Conservation (phyloP, 768 basidiomycete species). For the Rhodotorula diobovata region DNA sequence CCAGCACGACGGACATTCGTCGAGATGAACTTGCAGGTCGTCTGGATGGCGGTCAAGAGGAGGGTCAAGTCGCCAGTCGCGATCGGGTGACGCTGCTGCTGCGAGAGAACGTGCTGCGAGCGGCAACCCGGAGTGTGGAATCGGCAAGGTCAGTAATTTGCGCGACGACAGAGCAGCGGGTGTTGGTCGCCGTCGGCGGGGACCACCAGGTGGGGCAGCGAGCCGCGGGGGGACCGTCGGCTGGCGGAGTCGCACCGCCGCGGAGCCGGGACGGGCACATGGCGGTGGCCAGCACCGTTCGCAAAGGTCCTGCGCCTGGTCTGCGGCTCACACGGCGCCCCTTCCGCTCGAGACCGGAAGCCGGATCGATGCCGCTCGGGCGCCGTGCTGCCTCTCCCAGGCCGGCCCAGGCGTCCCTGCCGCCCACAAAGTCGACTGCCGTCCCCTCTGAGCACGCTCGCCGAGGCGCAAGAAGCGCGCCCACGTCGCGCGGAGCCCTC, state of each 20-base stretch:
- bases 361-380: not conserved
- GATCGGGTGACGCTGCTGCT: slow-evolving; percentile 51
- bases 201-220: not conserved
- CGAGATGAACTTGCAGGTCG: slow-evolving; percentile 69
- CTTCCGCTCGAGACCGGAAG: too few relatives aligned
- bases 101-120: slow-evolving; percentile 36
- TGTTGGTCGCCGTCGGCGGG: not conserved
- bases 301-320: too few relatives aligned
- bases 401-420: not conserved
- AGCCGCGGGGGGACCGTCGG: too few relatives aligned
- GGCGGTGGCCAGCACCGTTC: too few relatives aligned
- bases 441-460: too few relatives aligned
- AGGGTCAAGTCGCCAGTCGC: slow-evolving; percentile 93
- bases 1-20: slow-evolving; percentile 96
- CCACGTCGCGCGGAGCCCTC: too few relatives aligned
- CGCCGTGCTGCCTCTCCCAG: not conserved
- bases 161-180: too few relatives aligned
- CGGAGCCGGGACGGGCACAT: too few relatives aligned
- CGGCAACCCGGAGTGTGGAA: not conserved
- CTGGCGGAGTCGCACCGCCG: too few relatives aligned
- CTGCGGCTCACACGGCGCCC: too few relatives aligned
- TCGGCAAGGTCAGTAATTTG: not conserved
- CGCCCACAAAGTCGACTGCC: too few relatives aligned
- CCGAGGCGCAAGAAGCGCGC: too few relatives aligned
- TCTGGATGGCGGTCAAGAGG: slow-evolving; percentile 86